Evolutionary conservation across 2,329 filamentous ascomycete genomes (phyloP).

Genomic region (Myrmaecium sp.): DNA sequence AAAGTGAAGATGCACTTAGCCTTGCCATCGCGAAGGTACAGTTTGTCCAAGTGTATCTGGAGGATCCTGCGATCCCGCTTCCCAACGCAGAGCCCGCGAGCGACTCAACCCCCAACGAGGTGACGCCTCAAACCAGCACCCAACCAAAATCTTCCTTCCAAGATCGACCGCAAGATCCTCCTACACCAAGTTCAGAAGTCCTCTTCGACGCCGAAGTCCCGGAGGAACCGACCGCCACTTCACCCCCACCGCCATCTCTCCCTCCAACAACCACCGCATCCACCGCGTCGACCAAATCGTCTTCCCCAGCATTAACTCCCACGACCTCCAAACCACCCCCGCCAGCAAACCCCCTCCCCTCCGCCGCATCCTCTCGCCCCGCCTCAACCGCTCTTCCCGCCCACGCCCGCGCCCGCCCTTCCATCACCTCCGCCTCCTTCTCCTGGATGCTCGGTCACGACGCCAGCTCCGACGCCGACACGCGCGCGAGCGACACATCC

Average conservation of each 20-base stretch:
- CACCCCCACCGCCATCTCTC: conserved; percentile 3
- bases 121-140: conserved; percentile 1
- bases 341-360: not conserved
- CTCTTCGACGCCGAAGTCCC: conserved; percentile 9
- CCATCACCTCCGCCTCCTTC: conserved; percentile 57
- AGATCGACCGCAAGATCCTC: conserved; percentile 2
- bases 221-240: conserved; percentile 3
- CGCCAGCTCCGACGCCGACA: conserved; percentile 6
- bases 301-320: conserved; percentile 5
- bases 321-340: conserved; percentile 5
- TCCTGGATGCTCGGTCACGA: conserved; percentile 52
- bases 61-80: conserved; percentile 27
- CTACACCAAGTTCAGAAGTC: not conserved
- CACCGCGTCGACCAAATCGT: not conserved
- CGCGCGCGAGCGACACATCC: conserved; percentile 11
- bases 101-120: conserved; percentile 1
- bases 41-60: conserved; percentile 33
- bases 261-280: not conserved
- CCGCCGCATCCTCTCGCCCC: conserved; percentile 1
- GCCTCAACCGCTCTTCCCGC: conserved; percentile 7
- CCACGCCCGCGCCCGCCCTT: conserved; percentile 38
- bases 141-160: not conserved
- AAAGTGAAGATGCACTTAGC: conserved; percentile 24
- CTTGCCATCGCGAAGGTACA: conserved; percentile 33
- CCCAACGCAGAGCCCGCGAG: conserved; percentile 18